These are phyloP conservation scores for Boletus vinaceobasis DNA, from an alignment of 768 basidiomycete species.

Conservation along the genomic window DNA sequence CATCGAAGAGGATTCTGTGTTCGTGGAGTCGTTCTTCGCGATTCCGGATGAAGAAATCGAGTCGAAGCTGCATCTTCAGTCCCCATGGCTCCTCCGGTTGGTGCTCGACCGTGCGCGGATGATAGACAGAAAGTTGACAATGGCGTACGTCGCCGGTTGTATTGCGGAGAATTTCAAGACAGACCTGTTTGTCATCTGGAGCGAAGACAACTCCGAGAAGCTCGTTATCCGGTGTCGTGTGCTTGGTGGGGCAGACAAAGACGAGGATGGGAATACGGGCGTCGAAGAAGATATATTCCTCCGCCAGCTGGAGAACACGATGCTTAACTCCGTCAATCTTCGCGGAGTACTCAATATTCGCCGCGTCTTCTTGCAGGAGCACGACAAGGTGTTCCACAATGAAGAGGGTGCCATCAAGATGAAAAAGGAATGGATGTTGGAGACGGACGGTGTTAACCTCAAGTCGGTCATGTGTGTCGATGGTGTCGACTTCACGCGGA, in stretches of 20 bases:
- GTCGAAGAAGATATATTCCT: slow-evolving; percentile 95
- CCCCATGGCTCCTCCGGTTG: slow-evolving; percentile 95
- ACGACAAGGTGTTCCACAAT: slow-evolving; percentile 69
- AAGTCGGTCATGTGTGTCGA: slow-evolving; percentile 94
- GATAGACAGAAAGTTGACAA: slow-evolving; percentile 94
- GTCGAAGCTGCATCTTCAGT: slow-evolving; percentile 84
- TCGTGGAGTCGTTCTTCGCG: slow-evolving; percentile 98
- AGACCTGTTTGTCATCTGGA: slow-evolving; percentile 97
- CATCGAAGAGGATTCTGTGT: slow-evolving; percentile 93
- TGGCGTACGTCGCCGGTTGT: slow-evolving; percentile 89
- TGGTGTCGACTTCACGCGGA: slow-evolving; percentile 89
- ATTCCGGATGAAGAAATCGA: slow-evolving; percentile 98
- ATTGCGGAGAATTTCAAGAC: slow-evolving; percentile 95
- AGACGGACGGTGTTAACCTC: slow-evolving; percentile 95
- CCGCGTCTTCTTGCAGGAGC: slow-evolving; percentile 89
- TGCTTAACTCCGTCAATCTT: slow-evolving; percentile 92
- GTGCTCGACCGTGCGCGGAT: slow-evolving; percentile 97
- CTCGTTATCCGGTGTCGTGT: slow-evolving; percentile 96
- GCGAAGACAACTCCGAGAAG: slow-evolving; percentile 98
- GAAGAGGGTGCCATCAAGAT: slow-evolving; percentile 64
- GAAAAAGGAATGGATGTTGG: slow-evolving; percentile 87
- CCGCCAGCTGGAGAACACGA: slow-evolving; percentile 92
- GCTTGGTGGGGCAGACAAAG: slow-evolving; percentile 77
- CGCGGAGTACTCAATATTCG: slow-evolving; percentile 90
- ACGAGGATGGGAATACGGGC: slow-evolving; percentile 70